Base-by-base conservation (phyloP, 2,329 filamentous ascomycete genomes). In the Cladosporium sp. region DNA sequence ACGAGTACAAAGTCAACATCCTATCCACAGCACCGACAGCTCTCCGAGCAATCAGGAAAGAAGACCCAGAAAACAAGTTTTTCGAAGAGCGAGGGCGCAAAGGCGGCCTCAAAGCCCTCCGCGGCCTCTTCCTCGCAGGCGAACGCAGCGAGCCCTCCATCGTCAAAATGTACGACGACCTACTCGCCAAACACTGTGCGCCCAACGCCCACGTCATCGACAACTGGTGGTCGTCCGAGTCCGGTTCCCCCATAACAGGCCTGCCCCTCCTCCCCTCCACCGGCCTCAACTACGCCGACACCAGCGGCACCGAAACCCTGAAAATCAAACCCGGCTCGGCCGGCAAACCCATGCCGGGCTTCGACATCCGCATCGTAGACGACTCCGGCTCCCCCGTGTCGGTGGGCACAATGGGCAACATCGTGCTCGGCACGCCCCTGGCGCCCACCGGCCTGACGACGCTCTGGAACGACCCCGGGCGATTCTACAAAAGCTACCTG, bases 131-230 rank as follows among this genome's bases (percentile, higher is more conserved):
- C 70, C 77, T 96, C 1, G 92, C 91, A 0, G 91, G 91, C 7
- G 91, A 97, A 66, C 77, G 91, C 34, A 95, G 88, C 29, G 92
- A 96, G 63, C 91, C 91, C 1, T 86, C 84, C 47, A 89, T 96
- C 59, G 78, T 96, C 3, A 80, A 80, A 15, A 85, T 86, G 74
- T 96, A 95, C 64, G 86, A 95, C 64, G 75, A 81, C 4, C 77
- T 96, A 2, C 72, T 96, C 6, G 67, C 73, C 5, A 73, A 80
- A 53, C 81, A 90, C 63, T 87, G 80, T 22, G 84, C 83, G 0
- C 73, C 75, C 0, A 79, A 78, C 13, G 83, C 84, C 0, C 70
- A 75, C 43, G 82, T 87, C 2, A 76, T 87, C 50, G 84, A 88
- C 63, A 86, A 87, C 60, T 88, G 84, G 84, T 88, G 84, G 84